Evolutionary conservation across 305 asterid species (phyloP).

Genomic region (Fraxinus latifolia): DNA sequence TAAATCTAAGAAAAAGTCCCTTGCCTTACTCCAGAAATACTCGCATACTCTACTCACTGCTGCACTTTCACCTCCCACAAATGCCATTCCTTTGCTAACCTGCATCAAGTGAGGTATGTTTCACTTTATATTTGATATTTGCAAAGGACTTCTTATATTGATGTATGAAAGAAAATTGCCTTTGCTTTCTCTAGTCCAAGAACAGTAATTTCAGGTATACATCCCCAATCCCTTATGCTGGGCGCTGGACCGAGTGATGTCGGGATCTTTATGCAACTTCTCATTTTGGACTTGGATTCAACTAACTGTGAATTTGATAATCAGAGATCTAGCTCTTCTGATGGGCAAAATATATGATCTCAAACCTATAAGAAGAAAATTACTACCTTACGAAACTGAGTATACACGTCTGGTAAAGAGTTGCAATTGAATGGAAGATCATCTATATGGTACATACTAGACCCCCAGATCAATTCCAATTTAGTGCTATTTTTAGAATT

Average conservation of each 20-base stretch:
- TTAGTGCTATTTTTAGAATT: conserved; percentile 30
- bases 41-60: conserved; percentile 77
- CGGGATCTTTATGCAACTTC: conserved; percentile 65
- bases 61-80: conserved; percentile 90
- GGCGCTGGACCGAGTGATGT: conserved; percentile 74
- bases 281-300: conserved; percentile 60
- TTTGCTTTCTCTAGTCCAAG: conserved; percentile 57
- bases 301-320: conserved; percentile 53
- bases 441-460: conserved; percentile 77
- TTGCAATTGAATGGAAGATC: conserved; percentile 70
- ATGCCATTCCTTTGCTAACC: conserved; percentile 77
- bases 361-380: neutral
- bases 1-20: neutral
- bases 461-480: conserved; percentile 77
- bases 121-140: conserved; percentile 1
- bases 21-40: conserved; percentile 91
- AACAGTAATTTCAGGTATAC: conserved; percentile 57
- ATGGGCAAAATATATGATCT: conserved; percentile 1
- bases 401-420: conserved; percentile 77
- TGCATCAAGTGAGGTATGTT: conserved; percentile 28
- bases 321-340: conserved; percentile 12
- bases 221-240: conserved; percentile 71
- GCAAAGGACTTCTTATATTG: neutral
- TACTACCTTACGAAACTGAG: conserved; percentile 86
- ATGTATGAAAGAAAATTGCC: conserved; percentile 40